These are phyloP conservation scores for Mortierella hygrophila DNA, from an alignment of 192 early-diverging fungal species.

Conservation along the genomic window DNA sequence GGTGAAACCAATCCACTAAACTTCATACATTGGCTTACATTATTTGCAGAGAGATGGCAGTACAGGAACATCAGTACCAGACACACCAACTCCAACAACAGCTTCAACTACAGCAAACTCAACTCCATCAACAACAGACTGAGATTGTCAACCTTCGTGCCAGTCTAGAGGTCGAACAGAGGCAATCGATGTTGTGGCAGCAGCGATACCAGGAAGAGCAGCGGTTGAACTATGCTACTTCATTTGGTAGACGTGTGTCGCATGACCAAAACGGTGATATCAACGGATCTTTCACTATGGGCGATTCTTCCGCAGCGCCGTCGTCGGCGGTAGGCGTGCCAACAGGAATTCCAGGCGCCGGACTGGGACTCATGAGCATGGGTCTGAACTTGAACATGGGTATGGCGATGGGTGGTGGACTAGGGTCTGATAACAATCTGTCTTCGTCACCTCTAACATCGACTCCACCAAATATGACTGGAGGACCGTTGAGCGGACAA, in stretches of 20 bases:
- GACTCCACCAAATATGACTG: not conserved
- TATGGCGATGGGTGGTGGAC: not conserved
- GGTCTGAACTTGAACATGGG: slow-evolving; percentile 3
- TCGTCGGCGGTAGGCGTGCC: not conserved
- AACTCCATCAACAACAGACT: slow-evolving; percentile 46
- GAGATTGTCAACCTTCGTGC: slow-evolving; percentile 45
- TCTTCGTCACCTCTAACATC: not conserved
- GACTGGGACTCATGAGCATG: not conserved
- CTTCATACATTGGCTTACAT: not conserved
- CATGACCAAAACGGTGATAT: slow-evolving; percentile 24
- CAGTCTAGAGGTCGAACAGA: slow-evolving; percentile 41
- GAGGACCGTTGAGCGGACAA: not conserved
- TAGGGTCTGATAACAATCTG: not conserved
- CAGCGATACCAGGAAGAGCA: slow-evolving; percentile 30
- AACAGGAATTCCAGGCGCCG: not conserved
- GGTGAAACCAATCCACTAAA: not conserved
- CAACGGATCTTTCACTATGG: slow-evolving; percentile 43
- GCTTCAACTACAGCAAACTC: slow-evolving; percentile 40
- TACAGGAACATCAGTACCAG: slow-evolving; percentile 44
- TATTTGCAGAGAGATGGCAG: slow-evolving; percentile 20
- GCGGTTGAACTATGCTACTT: slow-evolving; percentile 15
- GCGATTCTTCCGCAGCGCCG: slow-evolving; percentile 1
- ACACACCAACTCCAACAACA: slow-evolving; percentile 39
- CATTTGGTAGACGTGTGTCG: slow-evolving; percentile 32
- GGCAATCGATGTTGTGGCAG: slow-evolving; percentile 30